Evolutionary conservation across 1,139 yeast genomes (phyloP).

Genomic region (Pichia sp.): DNA sequence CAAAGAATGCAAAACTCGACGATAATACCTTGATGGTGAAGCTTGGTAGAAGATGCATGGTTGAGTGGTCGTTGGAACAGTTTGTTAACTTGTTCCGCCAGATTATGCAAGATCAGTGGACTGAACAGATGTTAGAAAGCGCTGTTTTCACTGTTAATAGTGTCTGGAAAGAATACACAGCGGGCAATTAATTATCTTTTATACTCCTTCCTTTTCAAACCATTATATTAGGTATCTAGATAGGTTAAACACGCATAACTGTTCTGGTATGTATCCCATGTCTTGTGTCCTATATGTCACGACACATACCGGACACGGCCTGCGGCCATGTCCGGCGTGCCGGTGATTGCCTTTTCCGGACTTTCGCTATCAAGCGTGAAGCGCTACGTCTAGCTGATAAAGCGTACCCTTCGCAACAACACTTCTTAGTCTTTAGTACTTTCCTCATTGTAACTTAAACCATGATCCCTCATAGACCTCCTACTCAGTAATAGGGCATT

Average conservation of each 20-base stretch:
- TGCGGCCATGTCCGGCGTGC: background rate
- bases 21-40: constrained; percentile 29
- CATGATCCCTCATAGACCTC: too few species aligned
- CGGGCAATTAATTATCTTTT: background rate
- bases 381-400: too few species aligned
- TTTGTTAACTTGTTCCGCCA: constrained; percentile 27
- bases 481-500: too few species aligned
- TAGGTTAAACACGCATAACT: too few species aligned
- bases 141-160: constrained; percentile 21
- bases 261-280: background rate
- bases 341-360: background rate
- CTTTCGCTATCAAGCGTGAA: too few species aligned
- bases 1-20: constrained; percentile 15
- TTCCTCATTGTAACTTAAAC: too few species aligned
- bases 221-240: too few species aligned
- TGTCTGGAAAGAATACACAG: constrained; percentile 13
- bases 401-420: too few species aligned
- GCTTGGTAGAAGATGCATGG: constrained; percentile 30
- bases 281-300: background rate
- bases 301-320: too few species aligned
- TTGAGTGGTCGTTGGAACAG: constrained; percentile 28
- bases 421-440: too few species aligned
- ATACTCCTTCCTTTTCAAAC: background rate
- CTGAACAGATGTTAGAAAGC: constrained; percentile 20
- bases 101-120: constrained; percentile 26